Conservation (phyloP, 2,329 filamentous ascomycete species). For the Fusarium sp. region DNA sequence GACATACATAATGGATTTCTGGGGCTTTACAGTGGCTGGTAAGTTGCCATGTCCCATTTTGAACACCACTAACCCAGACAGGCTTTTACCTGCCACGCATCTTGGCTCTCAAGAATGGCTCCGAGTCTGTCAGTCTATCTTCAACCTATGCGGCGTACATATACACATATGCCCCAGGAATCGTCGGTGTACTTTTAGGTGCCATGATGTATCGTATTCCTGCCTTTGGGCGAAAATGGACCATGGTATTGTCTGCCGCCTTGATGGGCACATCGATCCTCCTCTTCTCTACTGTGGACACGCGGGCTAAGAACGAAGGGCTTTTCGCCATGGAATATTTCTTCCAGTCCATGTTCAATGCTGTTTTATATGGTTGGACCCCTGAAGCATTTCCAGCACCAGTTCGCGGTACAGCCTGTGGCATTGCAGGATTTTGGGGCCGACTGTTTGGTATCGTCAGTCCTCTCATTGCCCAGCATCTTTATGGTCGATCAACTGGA, state of each 20-base stretch:
- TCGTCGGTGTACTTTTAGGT: slow-evolving; percentile 62
- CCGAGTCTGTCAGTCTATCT: slow-evolving; percentile 55
- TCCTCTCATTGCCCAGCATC: slow-evolving; percentile 64
- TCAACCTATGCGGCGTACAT: slow-evolving; percentile 65
- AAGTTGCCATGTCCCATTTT: neutral
- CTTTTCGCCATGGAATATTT: slow-evolving; percentile 59
- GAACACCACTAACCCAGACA: slow-evolving; percentile 4
- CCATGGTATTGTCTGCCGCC: slow-evolving; percentile 56
- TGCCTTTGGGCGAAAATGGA: slow-evolving; percentile 56
- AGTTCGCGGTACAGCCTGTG: slow-evolving; percentile 66
- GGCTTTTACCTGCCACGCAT: slow-evolving; percentile 61
- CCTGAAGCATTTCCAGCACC: slow-evolving; percentile 69
- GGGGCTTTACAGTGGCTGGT: slow-evolving; percentile 54
- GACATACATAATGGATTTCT: slow-evolving; percentile 55
- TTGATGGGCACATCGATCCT: slow-evolving; percentile 61
- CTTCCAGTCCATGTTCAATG: slow-evolving; percentile 56
- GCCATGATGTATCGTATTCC: slow-evolving; percentile 55
- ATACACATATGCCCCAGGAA: slow-evolving; percentile 65
- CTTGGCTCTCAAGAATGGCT: slow-evolving; percentile 63
- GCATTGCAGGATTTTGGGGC: slow-evolving; percentile 69
- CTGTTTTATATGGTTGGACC: slow-evolving; percentile 59
- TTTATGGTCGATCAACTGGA: slow-evolving; percentile 49
- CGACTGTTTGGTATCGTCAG: slow-evolving; percentile 68
- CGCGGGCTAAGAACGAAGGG: slow-evolving; percentile 51
- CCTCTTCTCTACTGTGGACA: slow-evolving; percentile 57